Conservation (phyloP, 306 rosid species). For the Vicia sativa region DNA sequence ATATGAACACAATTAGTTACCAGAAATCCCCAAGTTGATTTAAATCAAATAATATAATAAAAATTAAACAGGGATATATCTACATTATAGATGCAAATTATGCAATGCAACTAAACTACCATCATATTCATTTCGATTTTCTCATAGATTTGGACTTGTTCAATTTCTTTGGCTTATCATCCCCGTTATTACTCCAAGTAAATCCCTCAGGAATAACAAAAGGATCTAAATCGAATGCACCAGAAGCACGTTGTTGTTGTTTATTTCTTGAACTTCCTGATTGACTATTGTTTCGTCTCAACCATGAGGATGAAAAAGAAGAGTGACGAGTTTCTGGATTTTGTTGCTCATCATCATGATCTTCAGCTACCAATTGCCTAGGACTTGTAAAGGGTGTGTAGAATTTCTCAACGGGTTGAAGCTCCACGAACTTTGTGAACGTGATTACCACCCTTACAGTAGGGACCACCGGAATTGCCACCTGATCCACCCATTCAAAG, state of each 20-base stretch:
- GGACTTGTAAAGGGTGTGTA: slow-evolving; percentile 92
- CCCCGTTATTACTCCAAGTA: slow-evolving; percentile 60
- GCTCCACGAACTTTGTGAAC: slow-evolving; percentile 90
- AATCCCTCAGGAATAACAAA: slow-evolving; percentile 85
- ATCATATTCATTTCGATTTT: slow-evolving; percentile 52
- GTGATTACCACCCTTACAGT: slow-evolving; percentile 96
- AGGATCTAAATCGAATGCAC: slow-evolving; percentile 65
- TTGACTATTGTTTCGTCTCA: slow-evolving; percentile 63
- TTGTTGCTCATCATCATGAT: slow-evolving; percentile 37
- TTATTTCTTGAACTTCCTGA: slow-evolving; percentile 46
- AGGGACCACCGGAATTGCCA: slow-evolving; percentile 94
- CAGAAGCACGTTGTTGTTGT: slow-evolving; percentile 43
- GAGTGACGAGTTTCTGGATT: slow-evolving; percentile 38
- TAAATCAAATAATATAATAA: slow-evolving; percentile 5
- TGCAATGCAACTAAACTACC: slow-evolving; percentile 23
- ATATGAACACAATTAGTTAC: slow-evolving; percentile 36
- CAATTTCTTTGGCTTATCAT: slow-evolving; percentile 64
- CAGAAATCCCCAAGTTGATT: slow-evolving; percentile 24
- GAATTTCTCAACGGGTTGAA: slow-evolving; percentile 74
- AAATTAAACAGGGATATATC: slow-evolving; percentile 38
- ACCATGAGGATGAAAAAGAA: slow-evolving; percentile 55
- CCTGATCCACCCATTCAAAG: slow-evolving; percentile 50
- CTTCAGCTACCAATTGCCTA: slow-evolving; percentile 51
- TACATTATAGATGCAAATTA: slow-evolving; percentile 32
- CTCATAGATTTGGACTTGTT: slow-evolving; percentile 71